phyloP scores from a whole-genome alignment of 352 stramenopile species.

The Globisporangium perplexum region DNA sequence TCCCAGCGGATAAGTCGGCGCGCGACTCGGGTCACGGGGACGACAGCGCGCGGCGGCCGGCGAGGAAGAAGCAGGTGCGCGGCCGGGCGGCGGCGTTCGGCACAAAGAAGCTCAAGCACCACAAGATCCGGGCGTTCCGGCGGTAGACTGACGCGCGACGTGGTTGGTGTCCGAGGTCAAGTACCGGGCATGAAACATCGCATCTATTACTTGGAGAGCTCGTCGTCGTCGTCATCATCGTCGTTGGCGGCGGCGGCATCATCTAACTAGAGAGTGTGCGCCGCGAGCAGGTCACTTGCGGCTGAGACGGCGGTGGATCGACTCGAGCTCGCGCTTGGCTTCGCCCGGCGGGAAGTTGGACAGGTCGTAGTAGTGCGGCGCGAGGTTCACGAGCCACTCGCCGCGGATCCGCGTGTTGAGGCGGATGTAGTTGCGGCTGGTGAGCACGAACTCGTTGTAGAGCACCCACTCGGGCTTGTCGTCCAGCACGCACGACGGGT shows the following conservation, averaged over 20 bases:
- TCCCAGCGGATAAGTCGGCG: conserved; percentile 11
- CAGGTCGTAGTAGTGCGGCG: conserved; percentile 97
- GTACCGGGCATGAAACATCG: background rate
- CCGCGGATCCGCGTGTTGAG: conserved; percentile 93
- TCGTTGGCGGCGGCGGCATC: background rate
- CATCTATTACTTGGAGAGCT: no score
- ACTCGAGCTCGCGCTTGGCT: conserved; percentile 93
- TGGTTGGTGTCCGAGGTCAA: no score
- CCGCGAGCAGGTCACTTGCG: conserved; percentile 7
- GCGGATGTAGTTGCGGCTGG: conserved; percentile 98
- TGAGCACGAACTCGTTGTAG: conserved; percentile 99
- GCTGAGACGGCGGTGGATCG: conserved; percentile 67
- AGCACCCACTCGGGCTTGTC: conserved; percentile 97
- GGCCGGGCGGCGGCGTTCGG: conserved; percentile 20
- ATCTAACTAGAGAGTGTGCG: no score
- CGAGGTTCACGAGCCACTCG: conserved; percentile 91
- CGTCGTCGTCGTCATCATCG: no score
- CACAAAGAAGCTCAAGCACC: conserved; percentile 52
- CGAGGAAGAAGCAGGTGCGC: conserved; percentile 11
- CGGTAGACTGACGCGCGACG: conserved; percentile 10
- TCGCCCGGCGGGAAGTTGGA: conserved; percentile 97
- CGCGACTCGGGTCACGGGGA: background rate
- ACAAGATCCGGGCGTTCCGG: conserved; percentile 40
- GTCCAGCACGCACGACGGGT: conserved; percentile 95
- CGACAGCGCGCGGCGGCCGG: background rate